Percentiles rank a stretch among this genome's conserved stretches.
phyloP scores from a whole-genome alignment of 2,329 filamentous ascomycete genomes.

The Hypoxylon sp. region DNA sequence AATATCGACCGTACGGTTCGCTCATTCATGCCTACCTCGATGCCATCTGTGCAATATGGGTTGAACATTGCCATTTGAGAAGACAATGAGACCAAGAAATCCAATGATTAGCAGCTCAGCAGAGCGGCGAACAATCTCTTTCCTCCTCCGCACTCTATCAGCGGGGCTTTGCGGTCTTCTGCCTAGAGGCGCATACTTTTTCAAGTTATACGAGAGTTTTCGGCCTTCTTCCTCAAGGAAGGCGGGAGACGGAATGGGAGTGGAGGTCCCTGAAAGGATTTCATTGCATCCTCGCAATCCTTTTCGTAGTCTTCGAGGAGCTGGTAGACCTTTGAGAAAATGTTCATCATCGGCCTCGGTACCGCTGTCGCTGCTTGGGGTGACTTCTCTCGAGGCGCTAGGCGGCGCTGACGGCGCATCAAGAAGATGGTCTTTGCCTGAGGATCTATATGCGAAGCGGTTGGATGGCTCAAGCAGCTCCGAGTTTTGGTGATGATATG shows the following conservation, averaged over 20 bases:
- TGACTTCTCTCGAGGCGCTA: slow-evolving; percentile 63
- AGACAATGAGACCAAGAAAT: slow-evolving; percentile 63
- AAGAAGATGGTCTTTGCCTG: slow-evolving; percentile 23
- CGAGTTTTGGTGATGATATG: slow-evolving; percentile 71
- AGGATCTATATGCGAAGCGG: slow-evolving; percentile 48
- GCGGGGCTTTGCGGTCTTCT: slow-evolving; percentile 49
- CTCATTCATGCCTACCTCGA: slow-evolving; percentile 59
- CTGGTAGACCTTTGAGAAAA: slow-evolving; percentile 85
- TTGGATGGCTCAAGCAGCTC: slow-evolving; percentile 68
- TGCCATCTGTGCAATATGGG: slow-evolving; percentile 62
- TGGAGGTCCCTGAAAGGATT: slow-evolving; percentile 66
- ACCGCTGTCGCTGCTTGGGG: slow-evolving; percentile 85
- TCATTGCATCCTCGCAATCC: slow-evolving; percentile 76
- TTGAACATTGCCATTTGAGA: slow-evolving; percentile 61
- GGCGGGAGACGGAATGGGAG: slow-evolving; percentile 66
- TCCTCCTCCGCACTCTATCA: slow-evolving; percentile 60
- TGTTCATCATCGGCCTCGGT: slow-evolving; percentile 97
- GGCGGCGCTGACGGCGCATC: slow-evolving; percentile 40
- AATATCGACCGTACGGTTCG: slow-evolving; percentile 17
- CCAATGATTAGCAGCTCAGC: slow-evolving; percentile 67
- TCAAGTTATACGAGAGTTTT: slow-evolving; percentile 39
- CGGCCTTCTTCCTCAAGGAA: slow-evolving; percentile 59
- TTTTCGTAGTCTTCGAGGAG: slow-evolving; percentile 83
- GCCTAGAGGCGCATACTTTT: slow-evolving; percentile 44
- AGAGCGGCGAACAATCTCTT: slow-evolving; percentile 65